Conservation (phyloP, 1,139 yeast genomes). For the Suzukiozyma palmioleophila region DNA sequence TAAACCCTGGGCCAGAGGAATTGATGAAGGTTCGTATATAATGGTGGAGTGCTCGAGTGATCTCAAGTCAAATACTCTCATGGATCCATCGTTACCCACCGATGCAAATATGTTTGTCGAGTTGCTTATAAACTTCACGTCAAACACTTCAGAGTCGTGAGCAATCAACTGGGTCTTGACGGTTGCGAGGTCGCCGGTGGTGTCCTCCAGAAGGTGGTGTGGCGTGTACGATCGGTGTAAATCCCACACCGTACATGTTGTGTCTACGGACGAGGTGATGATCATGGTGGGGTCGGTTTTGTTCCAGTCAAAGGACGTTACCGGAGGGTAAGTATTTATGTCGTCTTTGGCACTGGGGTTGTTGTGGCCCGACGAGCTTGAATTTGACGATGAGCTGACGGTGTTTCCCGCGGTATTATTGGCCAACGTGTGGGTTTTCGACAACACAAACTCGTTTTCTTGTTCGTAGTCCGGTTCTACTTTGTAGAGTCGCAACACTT, state of each 20-base stretch:
- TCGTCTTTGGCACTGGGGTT: slow-evolving; percentile 18
- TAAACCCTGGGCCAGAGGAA: slow-evolving; percentile 27
- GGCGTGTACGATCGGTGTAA: slow-evolving; percentile 32
- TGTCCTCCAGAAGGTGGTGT: slow-evolving; percentile 10
- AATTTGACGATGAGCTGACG: slow-evolving; percentile 8
- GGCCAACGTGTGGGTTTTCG: slow-evolving; percentile 40
- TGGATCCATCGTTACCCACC: slow-evolving; percentile 94
- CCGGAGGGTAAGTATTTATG: slow-evolving; percentile 63
- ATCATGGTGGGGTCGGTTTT: slow-evolving; percentile 61
- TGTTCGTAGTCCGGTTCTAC: slow-evolving; percentile 32
- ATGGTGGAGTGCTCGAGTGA: slow-evolving; percentile 92
- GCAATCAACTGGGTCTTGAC: slow-evolving; percentile 95
- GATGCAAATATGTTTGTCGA: slow-evolving; percentile 82
- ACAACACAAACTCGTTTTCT: slow-evolving; percentile 27
- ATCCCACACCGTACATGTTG: slow-evolving; percentile 98
- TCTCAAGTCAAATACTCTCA: slow-evolving; percentile 85
- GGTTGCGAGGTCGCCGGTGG: slow-evolving; percentile 51
- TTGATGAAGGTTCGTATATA: slow-evolving; percentile 60
- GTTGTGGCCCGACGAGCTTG: slow-evolving; percentile 6
- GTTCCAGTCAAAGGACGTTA: slow-evolving; percentile 95
- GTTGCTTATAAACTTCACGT: slow-evolving; percentile 77
- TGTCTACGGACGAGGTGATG: slow-evolving; percentile 86
- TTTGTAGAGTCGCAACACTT: slow-evolving; percentile 65
- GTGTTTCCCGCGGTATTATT: slow-evolving; percentile 26
- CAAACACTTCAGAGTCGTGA: slow-evolving; percentile 93